A percentile compares a stretch with the other conserved stretches of the same genome.
Conservation (phyloP, 2,329 filamentous ascomycete genomes). For the Elsinoe australis region DNA sequence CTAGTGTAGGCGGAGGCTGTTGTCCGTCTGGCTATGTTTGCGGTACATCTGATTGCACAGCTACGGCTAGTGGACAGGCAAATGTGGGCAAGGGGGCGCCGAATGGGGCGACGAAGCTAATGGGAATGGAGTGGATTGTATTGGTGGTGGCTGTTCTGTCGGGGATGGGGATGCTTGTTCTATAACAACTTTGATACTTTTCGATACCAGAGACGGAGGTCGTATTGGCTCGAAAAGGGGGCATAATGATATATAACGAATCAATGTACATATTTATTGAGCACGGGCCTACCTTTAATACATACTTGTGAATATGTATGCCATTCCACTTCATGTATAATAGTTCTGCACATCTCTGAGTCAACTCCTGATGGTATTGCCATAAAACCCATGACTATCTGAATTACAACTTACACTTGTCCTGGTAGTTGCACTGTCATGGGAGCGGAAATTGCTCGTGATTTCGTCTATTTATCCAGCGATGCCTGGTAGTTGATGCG, state of each 20-base stretch:
- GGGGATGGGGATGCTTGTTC: conserved; percentile 34
- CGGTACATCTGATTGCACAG: conserved; percentile 61
- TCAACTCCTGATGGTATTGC: no score
- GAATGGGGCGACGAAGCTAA: conserved; percentile 30
- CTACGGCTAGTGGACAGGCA: conserved; percentile 46
- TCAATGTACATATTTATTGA: no score
- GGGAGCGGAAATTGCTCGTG: no score
- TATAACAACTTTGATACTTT: conserved; percentile 24
- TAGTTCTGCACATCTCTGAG: no score
- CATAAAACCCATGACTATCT: no score
- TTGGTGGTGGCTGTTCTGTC: conserved; percentile 26
- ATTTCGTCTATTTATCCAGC: no score
- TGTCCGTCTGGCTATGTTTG: conserved; percentile 73
- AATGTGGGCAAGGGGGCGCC: conserved; percentile 42
- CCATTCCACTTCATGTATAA: no score
- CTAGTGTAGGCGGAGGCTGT: conserved; percentile 64
- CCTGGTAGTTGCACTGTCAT: no score
- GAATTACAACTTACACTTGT: no score
- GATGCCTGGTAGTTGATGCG: no score
- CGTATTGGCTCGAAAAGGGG: conserved; percentile 6
- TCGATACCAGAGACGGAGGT: neutral
- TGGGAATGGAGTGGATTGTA: conserved; percentile 29
- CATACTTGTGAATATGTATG: no score
- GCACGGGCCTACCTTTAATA: no score
- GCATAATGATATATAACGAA: conserved; percentile 11